phyloP scores from a whole-genome alignment of 2,329 filamentous ascomycete species.

The Colletotrichum truncatum region DNA sequence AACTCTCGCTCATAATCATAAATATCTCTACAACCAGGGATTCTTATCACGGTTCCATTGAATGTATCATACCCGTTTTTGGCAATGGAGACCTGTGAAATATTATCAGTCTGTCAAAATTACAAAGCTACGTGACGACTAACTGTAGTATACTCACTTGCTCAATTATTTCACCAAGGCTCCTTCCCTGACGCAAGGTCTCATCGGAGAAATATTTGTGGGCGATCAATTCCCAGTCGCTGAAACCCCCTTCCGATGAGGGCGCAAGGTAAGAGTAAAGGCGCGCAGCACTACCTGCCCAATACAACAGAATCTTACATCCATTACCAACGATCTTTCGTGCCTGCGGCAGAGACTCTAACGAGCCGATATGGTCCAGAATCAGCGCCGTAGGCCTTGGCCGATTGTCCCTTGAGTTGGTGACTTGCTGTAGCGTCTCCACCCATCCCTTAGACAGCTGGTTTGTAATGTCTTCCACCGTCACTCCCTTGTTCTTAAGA shows the following conservation, averaged over 20 bases:
- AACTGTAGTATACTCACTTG: neutral
- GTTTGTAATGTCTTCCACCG: neutral
- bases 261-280: conserved; percentile 2
- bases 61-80: neutral
- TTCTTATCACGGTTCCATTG: neutral
- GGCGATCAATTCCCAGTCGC: neutral
- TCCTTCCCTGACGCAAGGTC: neutral
- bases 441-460: neutral
- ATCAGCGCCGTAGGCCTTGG: conserved; percentile 2
- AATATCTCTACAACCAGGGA: neutral
- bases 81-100: neutral
- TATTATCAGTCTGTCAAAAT: neutral
- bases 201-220: neutral
- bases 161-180: neutral
- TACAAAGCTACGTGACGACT: rapidly evolving
- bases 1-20: conserved; percentile 8
- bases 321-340: neutral
- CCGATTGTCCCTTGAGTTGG: neutral
- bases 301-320: neutral
- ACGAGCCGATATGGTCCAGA: neutral
- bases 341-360: neutral
- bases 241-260: neutral
- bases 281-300: neutral
- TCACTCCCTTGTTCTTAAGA: neutral
- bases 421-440: neutral